Base-by-base conservation (phyloP, 1,284 basidiomycete species). In the Moesziomyces antarcticus region DNA sequence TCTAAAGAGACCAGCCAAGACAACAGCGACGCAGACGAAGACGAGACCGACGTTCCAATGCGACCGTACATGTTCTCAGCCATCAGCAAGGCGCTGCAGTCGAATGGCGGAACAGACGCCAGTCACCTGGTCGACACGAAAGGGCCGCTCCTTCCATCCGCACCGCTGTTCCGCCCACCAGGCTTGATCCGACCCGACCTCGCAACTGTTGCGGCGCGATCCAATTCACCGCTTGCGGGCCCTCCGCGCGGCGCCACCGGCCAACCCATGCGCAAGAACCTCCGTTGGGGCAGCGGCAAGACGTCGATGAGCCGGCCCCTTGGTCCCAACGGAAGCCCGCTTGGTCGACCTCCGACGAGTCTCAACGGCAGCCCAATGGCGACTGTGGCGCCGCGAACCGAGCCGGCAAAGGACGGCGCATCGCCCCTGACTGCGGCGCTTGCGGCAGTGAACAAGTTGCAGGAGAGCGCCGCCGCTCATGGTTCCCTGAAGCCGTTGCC, bases 211-310 rank as follows among this genome's bases (percentile, higher is more conserved):
- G 70, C 66, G 24, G 70, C 72, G 41, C 63, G 72, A 33, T 61
- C 66, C 45, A 63, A 64, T 30, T 78, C 77, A 22, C 75, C 75
- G 11, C 53, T 77, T 3, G 71, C 75, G 20, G 77, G 73, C 35
- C 75, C 78, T 16, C 74, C 68, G 20, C 56, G 67, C 21, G 72
- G 63, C 14, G 40, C 56, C 10, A 60, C 66, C 22, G 79, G 80
- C 11, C 78, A 77, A 56, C 81, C 81, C 6, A 78, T 78, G 56
- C 77, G 81, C 24, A 81, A 75, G 67, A 82, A 82, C 46, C 46
- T 82, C 27, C 70, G 81, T 5, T 82, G 81, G 81, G 81, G 81
- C 25, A 81, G 66, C 48, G 81, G 81, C 24, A 82, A 82, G 51
- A 68, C 74, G 7, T 81, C 80, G 20, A 42, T 56, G 14, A 81